Base-by-base conservation (phyloP, 1,284 basidiomycete genomes). In the Sanghuangporus weigelae region DNA sequence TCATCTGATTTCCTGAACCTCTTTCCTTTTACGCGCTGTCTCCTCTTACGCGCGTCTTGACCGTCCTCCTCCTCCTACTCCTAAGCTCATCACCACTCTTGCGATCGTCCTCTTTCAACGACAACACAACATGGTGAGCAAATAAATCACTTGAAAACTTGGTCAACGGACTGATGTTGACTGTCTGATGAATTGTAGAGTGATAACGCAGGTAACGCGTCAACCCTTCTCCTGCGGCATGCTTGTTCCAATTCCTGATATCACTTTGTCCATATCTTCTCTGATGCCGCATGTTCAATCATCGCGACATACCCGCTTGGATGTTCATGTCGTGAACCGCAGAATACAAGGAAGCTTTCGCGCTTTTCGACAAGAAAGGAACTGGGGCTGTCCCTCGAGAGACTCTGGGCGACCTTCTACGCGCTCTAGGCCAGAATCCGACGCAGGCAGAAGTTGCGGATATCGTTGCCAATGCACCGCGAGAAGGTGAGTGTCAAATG, bases 291-390 rank as follows among this genome's bases (percentile, higher is more conserved):
- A n/a, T 2, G 2, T 7, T 42, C 53, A 16, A 50, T 35, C 23
- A 10, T 5, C 49, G 23, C 3, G 31, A 14, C 12, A 11, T 1
- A 31, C 35, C n/a, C 11, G 3, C 14, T 46, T 3, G 16, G 35
- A 26, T 57, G 7, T 21, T 11, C 44, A 46, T 42, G 14, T 26
- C 35, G 11, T 23, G 50, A 19, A 42, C 11, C 44, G 50, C 79
- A 92, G 94, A 96, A 77, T 95, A 95, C 83, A 93, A 94, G 72
- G 95, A 98, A 77, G 96, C 96, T 5, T 98, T 98, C 73, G 95
- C 95, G 39, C 88, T 99, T 31, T 98, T 98, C 74, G 96, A 99
- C 81, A 99, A 99, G 81, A 89, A 90, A 71, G 96, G 96, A 38
- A 93, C 92, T 2, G 95, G 95, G 19, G 83, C 90, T 49, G 93